These are phyloP conservation scores for Chlorociboria aeruginascens DNA, from an alignment of 495 filamentous ascomycete species.

Conservation along the genomic window DNA sequence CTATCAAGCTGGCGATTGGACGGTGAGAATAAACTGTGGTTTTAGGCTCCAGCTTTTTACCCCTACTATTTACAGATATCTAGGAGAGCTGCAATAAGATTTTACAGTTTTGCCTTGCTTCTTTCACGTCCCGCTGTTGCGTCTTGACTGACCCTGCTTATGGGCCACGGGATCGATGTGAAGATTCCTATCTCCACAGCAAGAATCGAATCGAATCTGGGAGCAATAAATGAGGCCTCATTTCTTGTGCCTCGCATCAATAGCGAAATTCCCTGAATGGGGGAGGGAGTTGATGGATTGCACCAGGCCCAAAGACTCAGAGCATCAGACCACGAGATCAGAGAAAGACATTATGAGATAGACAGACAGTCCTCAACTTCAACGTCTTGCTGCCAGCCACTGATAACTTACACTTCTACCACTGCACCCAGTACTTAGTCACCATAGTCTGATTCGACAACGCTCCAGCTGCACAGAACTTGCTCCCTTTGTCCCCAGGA, in stretches of 20 bases:
- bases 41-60: too few species aligned
- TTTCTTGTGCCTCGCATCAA: slow-evolving; percentile 56
- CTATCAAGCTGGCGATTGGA: too few species aligned
- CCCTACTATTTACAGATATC: too few species aligned
- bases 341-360: slow-evolving; percentile 33
- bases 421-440: slow-evolving; percentile 43
- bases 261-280: slow-evolving; percentile 61
- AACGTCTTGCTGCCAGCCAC: slow-evolving; percentile 32
- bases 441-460: slow-evolving; percentile 73
- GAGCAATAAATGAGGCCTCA: slow-evolving; percentile 35
- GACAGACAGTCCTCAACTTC: slow-evolving; percentile 46
- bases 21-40: too few species aligned
- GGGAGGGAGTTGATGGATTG: slow-evolving; percentile 48
- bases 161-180: slow-evolving; percentile 19
- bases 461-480: slow-evolving; percentile 69
- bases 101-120: neutral
- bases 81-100: too few species aligned
- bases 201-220: slow-evolving; percentile 26
- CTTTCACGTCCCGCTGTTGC: neutral
- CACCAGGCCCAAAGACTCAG: slow-evolving; percentile 37
- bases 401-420: slow-evolving; percentile 21
- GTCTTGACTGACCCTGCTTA: slow-evolving; percentile 17
- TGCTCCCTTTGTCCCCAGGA: slow-evolving; percentile 62
- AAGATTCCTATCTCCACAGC: slow-evolving; percentile 18
- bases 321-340: neutral